phyloP scores from a whole-genome alignment of 2,329 filamentous ascomycete species.

The Elsinoe australis region DNA sequence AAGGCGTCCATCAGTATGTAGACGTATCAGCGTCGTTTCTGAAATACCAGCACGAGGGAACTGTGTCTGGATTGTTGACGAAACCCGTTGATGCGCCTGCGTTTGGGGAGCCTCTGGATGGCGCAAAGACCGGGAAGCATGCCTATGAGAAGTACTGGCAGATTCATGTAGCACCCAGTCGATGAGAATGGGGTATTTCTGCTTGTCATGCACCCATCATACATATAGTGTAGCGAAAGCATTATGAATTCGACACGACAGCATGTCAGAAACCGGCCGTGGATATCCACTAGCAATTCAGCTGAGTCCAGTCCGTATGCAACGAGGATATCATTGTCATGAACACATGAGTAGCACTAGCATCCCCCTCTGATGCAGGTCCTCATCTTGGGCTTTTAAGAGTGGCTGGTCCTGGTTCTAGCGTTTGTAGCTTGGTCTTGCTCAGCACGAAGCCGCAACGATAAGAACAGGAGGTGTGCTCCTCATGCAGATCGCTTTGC shows the following conservation, averaged over 20 bases:
- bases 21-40: slow-evolving; percentile 52
- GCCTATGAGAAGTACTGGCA: slow-evolving; percentile 35
- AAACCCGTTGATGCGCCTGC: slow-evolving; percentile 41
- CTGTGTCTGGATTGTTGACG: slow-evolving; percentile 42
- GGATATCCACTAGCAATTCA: no score
- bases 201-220: no score
- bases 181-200: background rate
- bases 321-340: no score
- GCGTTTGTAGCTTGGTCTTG: no score
- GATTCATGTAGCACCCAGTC: slow-evolving; percentile 37
- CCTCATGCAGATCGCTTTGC: no score
- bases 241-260: no score
- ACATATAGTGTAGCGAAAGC: background rate
- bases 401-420: no score
- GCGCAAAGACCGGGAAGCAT: slow-evolving; percentile 24
- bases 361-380: no score
- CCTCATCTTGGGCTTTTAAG: no score
- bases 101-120: slow-evolving; percentile 27
- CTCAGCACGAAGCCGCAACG: background rate
- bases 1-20: slow-evolving; percentile 55
- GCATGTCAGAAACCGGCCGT: no score
- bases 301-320: no score
- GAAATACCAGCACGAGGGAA: slow-evolving; percentile 38
- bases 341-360: no score
- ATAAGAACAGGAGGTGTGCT: background rate